phyloP scores from a whole-genome alignment of 2,329 filamentous ascomycete genomes.

The Stachybotrys elegans region DNA sequence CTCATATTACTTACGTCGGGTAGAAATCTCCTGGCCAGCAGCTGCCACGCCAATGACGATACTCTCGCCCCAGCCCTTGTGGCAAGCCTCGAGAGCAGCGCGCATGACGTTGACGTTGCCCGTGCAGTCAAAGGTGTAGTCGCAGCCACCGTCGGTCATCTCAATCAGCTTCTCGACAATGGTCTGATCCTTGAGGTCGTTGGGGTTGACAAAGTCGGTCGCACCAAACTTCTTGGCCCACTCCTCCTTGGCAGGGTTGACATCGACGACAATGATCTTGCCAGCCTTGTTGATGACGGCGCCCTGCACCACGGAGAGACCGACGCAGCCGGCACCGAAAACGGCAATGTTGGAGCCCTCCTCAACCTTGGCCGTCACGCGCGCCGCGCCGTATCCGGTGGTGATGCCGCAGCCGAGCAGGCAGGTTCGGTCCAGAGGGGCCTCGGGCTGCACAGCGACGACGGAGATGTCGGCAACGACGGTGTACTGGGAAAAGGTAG shows the following conservation, averaged over 20 bases:
- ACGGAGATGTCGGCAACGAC: conserved; percentile 98
- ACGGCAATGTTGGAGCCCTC: conserved; percentile 84
- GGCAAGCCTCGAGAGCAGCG: conserved; percentile 91
- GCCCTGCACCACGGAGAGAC: conserved; percentile 91
- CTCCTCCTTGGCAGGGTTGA: conserved; percentile 86
- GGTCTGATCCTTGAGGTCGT: conserved; percentile 68
- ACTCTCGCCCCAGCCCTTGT: conserved; percentile 98
- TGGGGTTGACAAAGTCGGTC: conserved; percentile 94
- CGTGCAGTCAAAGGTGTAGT: conserved; percentile 99
- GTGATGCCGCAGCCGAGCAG: conserved; percentile 97
- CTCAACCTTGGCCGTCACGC: conserved; percentile 89
- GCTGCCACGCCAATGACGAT: conserved; percentile 97
- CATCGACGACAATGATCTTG: conserved; percentile 68
- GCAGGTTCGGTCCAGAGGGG: conserved; percentile 93
- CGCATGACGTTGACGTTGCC: conserved; percentile 96
- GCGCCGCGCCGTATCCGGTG: conserved; percentile 92
- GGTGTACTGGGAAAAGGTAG: conserved; percentile 98
- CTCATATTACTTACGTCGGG: conserved; percentile 67
- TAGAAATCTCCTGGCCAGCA: conserved; percentile 91
- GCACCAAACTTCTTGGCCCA: conserved; percentile 95
- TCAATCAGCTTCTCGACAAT: conserved; percentile 92
- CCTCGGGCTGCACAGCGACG: conserved; percentile 83
- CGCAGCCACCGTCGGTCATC: conserved; percentile 96
- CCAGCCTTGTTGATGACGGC: conserved; percentile 77
- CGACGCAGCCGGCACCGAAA: conserved; percentile 95